phyloP scores from a whole-genome alignment of 768 basidiomycete species.

The Pleurotus ostreatus region DNA sequence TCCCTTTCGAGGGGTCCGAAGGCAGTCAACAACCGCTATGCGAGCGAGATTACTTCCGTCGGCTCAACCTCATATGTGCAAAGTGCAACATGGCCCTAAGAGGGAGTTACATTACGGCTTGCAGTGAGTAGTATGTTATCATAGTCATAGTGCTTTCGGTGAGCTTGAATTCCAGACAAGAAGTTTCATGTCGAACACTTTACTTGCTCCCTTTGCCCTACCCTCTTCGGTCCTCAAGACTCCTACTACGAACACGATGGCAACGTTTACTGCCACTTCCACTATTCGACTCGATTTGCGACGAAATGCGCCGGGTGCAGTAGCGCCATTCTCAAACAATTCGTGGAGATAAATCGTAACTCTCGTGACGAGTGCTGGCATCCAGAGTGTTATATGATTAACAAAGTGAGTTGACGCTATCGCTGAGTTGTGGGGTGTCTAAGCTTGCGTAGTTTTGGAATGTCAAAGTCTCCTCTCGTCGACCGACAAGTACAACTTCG shows the following conservation, averaged over 20 bases:
- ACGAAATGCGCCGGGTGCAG: slow-evolving; percentile 98
- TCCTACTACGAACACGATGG: slow-evolving; percentile 99
- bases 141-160: slow-evolving; percentile 1
- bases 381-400: slow-evolving; percentile 99
- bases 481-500: slow-evolving; percentile 59
- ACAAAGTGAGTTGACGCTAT: slow-evolving; percentile 63
- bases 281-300: slow-evolving; percentile 97
- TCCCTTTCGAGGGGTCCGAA: slow-evolving; percentile 92
- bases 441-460: slow-evolving; percentile 83
- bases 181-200: slow-evolving; percentile 99
- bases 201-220: slow-evolving; percentile 95
- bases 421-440: slow-evolving; percentile 4
- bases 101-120: slow-evolving; percentile 98
- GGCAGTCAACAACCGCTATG: slow-evolving; percentile 92
- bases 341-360: slow-evolving; percentile 99
- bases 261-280: slow-evolving; percentile 98
- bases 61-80: slow-evolving; percentile 93
- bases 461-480: slow-evolving; percentile 81
- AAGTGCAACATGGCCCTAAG: slow-evolving; percentile 93
- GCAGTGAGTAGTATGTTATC: slow-evolving; percentile 75
- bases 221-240: slow-evolving; percentile 95
- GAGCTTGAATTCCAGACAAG: slow-evolving; percentile 57
- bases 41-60: slow-evolving; percentile 96
- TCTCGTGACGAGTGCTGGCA: slow-evolving; percentile 99
- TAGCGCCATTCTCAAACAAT: slow-evolving; percentile 97